phyloP scores from a whole-genome alignment of 441 rosid species.

The Mallotus japonicus region DNA sequence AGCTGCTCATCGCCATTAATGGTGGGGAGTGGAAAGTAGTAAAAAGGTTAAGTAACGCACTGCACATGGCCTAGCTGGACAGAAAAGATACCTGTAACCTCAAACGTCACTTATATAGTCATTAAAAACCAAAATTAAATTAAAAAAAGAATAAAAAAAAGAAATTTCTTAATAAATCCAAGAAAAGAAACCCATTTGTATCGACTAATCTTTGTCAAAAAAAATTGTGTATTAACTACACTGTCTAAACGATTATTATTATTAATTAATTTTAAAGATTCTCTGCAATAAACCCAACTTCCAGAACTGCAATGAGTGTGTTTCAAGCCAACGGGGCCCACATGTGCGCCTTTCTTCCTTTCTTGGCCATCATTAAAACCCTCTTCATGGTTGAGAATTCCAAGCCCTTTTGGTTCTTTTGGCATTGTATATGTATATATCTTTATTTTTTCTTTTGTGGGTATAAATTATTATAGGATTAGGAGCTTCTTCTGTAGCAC shows the following conservation, averaged over 20 bases:
- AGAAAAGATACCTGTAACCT: constrained; percentile 24
- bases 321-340: constrained; percentile 59
- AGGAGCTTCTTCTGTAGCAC: neutral
- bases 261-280: constrained; percentile 11
- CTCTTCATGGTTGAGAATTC: constrained; percentile 25
- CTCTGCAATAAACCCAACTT: constrained; percentile 20
- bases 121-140: neutral
- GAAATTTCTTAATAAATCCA: constrained; percentile 4
- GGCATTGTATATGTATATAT: constrained; percentile 24
- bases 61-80: constrained; percentile 48
- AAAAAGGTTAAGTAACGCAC: constrained; percentile 15
- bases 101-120: constrained; percentile 13
- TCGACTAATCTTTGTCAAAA: constrained; percentile 2
- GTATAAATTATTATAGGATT: constrained; percentile 10
- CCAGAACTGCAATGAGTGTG: constrained; percentile 59
- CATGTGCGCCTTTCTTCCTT: constrained; percentile 26
- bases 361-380: constrained; percentile 20
- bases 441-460: constrained; percentile 14
- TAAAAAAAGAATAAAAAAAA: neutral
- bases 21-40: neutral
- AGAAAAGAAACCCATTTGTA: neutral
- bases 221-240: neutral
- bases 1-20: neutral
- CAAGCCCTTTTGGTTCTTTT: constrained; percentile 8
- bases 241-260: constrained; percentile 18